These are phyloP conservation scores for Paraphoma sp. DNA, from an alignment of 2,329 filamentous ascomycete genomes.

Conservation along the genomic window DNA sequence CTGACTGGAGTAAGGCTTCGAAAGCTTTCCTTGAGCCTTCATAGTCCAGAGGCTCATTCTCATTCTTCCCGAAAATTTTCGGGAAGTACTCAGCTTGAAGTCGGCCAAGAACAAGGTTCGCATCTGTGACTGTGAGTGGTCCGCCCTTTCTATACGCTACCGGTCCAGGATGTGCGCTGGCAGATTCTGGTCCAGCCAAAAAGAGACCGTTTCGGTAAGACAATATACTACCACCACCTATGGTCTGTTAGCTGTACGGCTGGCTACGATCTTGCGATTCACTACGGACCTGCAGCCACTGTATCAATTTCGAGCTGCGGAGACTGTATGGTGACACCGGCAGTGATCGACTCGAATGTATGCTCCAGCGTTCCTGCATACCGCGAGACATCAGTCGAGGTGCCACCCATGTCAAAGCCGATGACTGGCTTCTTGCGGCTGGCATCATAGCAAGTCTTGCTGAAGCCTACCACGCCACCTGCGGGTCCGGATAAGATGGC, in stretches of 20 bases:
- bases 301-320: slow-evolving; percentile 28
- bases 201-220: slow-evolving; percentile 32
- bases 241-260: not conserved
- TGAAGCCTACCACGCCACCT: slow-evolving; percentile 39
- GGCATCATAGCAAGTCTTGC: slow-evolving; percentile 38
- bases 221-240: slow-evolving; percentile 54
- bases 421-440: slow-evolving; percentile 30
- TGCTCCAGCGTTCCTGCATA: slow-evolving; percentile 42
- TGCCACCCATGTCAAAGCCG: slow-evolving; percentile 33
- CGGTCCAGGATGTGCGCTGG: slow-evolving; percentile 47
- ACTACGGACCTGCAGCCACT: slow-evolving; percentile 8
- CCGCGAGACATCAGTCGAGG: slow-evolving; percentile 41
- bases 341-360: slow-evolving; percentile 29
- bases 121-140: slow-evolving; percentile 44
- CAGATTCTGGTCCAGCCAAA: slow-evolving; percentile 29
- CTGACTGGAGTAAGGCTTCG: slow-evolving; percentile 49
- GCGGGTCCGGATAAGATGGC: slow-evolving; percentile 44
- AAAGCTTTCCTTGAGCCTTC: slow-evolving; percentile 47
- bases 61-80: slow-evolving; percentile 41
- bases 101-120: slow-evolving; percentile 43
- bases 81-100: slow-evolving; percentile 40
- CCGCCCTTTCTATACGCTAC: slow-evolving; percentile 45
- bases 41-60: slow-evolving; percentile 47
- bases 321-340: slow-evolving; percentile 31
- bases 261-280: slow-evolving; percentile 25